These are phyloP conservation scores for Penicillium manginii DNA, from an alignment of 495 filamentous ascomycete species.

Conservation along the genomic window DNA sequence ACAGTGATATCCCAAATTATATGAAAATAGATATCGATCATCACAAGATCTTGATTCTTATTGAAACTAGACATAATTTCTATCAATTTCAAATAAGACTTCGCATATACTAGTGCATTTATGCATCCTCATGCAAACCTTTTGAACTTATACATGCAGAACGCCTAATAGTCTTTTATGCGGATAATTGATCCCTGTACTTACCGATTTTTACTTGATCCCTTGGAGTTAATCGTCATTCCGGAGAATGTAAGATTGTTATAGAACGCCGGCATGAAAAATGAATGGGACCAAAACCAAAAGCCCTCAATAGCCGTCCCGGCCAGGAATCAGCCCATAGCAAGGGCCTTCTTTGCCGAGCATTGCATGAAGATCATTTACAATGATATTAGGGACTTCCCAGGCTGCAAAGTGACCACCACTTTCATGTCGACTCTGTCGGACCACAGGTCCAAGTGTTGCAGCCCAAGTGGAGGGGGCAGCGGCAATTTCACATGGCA, in stretches of 20 bases:
- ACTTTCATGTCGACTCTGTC: constrained; percentile 50
- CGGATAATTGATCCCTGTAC: too few relatives aligned
- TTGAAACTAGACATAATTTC: too few relatives aligned
- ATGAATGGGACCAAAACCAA: not conserved
- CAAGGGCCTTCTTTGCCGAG: constrained; percentile 50
- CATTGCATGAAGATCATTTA: constrained; percentile 59
- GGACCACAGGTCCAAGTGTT: constrained; percentile 57
- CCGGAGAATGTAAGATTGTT: not conserved
- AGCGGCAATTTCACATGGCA: constrained; percentile 55
- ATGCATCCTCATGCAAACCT: too few relatives aligned
- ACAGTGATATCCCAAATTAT: too few relatives aligned
- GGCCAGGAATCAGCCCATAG: constrained; percentile 34
- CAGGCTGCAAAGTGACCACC: constrained; percentile 70
- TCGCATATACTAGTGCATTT: too few relatives aligned
- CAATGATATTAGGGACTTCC: constrained; percentile 59
- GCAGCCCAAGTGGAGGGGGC: constrained; percentile 55
- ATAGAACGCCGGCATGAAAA: not conserved
- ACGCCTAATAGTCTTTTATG: too few relatives aligned
- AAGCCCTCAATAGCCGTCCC: constrained; percentile 28
- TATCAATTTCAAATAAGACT: too few relatives aligned
- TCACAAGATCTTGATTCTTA: too few relatives aligned
- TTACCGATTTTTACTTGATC: too few relatives aligned
- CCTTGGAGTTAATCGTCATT: not conserved
- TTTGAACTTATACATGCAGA: too few relatives aligned
- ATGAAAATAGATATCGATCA: too few relatives aligned